These are phyloP conservation scores for Bertia moriformis DNA, from an alignment of 2,329 filamentous ascomycete species.

Conservation along the genomic window DNA sequence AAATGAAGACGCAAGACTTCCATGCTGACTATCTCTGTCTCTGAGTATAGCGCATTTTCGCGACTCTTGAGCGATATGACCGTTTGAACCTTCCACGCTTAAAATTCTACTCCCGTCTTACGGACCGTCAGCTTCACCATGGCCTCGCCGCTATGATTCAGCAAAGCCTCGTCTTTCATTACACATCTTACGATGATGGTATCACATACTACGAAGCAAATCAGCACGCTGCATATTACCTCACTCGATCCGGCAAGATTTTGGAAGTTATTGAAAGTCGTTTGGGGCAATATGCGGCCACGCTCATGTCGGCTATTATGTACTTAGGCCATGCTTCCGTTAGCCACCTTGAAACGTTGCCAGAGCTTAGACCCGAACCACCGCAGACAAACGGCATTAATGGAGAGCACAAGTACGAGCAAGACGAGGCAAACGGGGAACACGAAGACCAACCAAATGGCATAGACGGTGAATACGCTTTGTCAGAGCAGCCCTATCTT, in stretches of 20 bases:
- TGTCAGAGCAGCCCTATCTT: background rate
- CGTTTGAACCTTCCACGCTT: background rate
- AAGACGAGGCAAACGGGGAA: background rate
- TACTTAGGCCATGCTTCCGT: background rate
- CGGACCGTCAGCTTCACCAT: background rate
- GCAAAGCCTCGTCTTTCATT: background rate
- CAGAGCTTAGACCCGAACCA: background rate
- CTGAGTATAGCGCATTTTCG: background rate
- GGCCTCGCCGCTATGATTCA: slow-evolving; percentile 1
- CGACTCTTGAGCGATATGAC: background rate
- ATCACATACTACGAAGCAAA: background rate
- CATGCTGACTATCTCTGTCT: background rate
- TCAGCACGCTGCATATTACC: background rate
- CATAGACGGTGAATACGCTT: background rate
- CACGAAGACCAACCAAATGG: background rate
- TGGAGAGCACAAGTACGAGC: background rate
- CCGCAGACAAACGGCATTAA: background rate
- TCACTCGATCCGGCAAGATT: background rate
- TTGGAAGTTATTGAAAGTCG: background rate
- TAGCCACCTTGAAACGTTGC: background rate
- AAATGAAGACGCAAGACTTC: background rate
- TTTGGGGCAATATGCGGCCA: background rate
- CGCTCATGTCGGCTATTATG: background rate
- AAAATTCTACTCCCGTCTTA: background rate
- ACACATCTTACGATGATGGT: background rate